Percentiles rank a stretch among this genome's conserved stretches.
Conservation (phyloP, 1,139 yeast genomes). For the Blastobotrys niveus region DNA sequence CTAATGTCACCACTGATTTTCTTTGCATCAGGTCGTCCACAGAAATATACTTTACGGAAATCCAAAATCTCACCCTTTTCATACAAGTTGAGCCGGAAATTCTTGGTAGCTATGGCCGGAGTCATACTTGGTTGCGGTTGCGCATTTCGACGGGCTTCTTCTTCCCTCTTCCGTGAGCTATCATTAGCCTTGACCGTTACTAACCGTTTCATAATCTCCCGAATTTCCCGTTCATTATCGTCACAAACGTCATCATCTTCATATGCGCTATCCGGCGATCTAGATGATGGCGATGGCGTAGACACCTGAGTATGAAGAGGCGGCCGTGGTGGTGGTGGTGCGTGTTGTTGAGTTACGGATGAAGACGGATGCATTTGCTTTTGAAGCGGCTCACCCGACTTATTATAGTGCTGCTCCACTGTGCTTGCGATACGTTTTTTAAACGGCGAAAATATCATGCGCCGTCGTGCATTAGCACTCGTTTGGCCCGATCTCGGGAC, state of each 20-base stretch:
- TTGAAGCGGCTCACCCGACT: background rate
- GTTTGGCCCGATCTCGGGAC: conserved; percentile 18
- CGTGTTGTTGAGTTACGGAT: background rate
- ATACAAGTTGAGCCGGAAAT: conserved; percentile 32
- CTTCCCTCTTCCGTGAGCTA: conserved; percentile 13
- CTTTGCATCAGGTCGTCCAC: conserved; percentile 35
- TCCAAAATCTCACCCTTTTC: conserved; percentile 49
- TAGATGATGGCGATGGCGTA: background rate
- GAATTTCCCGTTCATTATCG: conserved; percentile 17
- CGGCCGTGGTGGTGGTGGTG: background rate
- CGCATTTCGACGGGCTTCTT: conserved; percentile 10
- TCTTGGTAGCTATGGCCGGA: conserved; percentile 26
- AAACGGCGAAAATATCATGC: conserved; percentile 25
- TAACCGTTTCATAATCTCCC: conserved; percentile 21
- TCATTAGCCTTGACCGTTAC: conserved; percentile 21
- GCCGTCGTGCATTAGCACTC: conserved; percentile 23
- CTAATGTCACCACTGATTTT: conserved; percentile 41
- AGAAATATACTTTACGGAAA: conserved; percentile 40
- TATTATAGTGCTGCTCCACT: conserved; percentile 3
- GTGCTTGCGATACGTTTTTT: conserved; percentile 15
- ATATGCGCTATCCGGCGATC: conserved; percentile 3
- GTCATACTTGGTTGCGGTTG: conserved; percentile 22
- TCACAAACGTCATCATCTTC: background rate
- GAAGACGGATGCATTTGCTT: too few species aligned
- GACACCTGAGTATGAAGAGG: background rate